phyloP scores from a whole-genome alignment of 1,284 basidiomycete genomes.

The Ceratobasidium sp. region DNA sequence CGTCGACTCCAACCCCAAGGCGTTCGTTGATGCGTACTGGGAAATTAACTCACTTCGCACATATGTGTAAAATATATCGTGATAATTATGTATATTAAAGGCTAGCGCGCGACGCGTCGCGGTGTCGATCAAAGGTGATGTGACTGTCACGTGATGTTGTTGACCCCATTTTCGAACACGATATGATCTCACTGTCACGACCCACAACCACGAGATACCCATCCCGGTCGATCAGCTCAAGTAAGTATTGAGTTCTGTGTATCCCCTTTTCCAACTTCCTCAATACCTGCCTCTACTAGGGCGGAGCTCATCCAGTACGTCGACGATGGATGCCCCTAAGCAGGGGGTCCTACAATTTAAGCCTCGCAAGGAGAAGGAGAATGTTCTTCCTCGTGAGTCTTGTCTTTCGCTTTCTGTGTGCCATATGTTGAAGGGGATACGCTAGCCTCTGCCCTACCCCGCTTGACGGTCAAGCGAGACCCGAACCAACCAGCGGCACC shows the following conservation, averaged over 20 bases:
- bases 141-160: conserved; percentile 35
- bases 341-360: conserved; percentile 41
- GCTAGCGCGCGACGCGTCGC: conserved; percentile 3
- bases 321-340: conserved; percentile 43
- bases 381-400: conserved; percentile 26
- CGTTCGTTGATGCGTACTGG: conserved; percentile 73
- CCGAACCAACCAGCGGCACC: background rate
- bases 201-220: conserved; percentile 36
- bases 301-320: conserved; percentile 21
- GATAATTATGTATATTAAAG: background rate
- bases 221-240: conserved; percentile 3
- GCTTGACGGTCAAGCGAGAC: conserved; percentile 20
- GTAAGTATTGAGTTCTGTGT: background rate
- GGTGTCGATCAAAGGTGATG: conserved; percentile 31
- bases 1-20: conserved; percentile 67
- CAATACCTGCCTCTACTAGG: background rate
- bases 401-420: background rate
- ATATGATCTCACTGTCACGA: conserved; percentile 29
- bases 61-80: conserved; percentile 60
- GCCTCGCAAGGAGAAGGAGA: conserved; percentile 42
- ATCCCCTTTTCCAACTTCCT: background rate
- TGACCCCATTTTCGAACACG: conserved; percentile 29
- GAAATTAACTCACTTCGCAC: conserved; percentile 70
- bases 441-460: conserved; percentile 29
- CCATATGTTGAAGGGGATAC: background rate